These are phyloP conservation scores for Golubevia sp. DNA, from an alignment of 1,284 basidiomycete species.

Conservation along the genomic window DNA sequence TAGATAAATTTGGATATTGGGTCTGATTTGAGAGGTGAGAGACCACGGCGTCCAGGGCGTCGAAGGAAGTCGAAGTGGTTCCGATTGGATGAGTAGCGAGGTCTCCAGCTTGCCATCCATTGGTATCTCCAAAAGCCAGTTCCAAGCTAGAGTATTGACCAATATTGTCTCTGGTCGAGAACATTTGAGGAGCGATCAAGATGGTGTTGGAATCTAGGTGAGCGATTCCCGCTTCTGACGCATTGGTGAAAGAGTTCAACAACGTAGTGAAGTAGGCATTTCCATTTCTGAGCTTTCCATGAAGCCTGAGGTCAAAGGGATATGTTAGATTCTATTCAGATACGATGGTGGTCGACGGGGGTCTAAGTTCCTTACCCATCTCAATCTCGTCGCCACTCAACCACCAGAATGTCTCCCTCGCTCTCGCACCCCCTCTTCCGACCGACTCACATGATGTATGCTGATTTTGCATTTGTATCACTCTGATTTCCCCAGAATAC, in stretches of 20 bases:
- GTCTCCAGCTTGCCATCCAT: not conserved
- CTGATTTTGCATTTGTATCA: not conserved
- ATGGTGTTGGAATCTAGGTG: not conserved
- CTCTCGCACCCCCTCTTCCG: too few species aligned
- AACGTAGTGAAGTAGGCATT: not conserved
- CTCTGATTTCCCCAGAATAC: not conserved
- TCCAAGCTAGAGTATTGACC: not conserved
- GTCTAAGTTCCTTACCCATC: too few species aligned
- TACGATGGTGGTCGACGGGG: not conserved
- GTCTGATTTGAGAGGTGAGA: conserved; percentile 13
- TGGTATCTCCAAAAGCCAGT: not conserved
- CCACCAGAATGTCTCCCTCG: too few species aligned
- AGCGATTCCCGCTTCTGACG: not conserved
- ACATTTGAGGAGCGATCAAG: not conserved
- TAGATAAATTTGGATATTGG: conserved; percentile 19
- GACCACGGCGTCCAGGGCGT: conserved; percentile 28
- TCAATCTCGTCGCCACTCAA: too few species aligned
- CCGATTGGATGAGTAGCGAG: not conserved
- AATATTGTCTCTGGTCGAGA: not conserved
- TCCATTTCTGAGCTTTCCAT: not conserved
- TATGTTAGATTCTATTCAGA: not conserved
- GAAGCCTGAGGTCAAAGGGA: not conserved
- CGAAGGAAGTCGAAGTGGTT: conserved; percentile 14
- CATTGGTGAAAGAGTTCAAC: not conserved
- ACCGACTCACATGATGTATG: not conserved